These are phyloP conservation scores for Pelargonium australe DNA, from an alignment of 441 rosid genomes.

Conservation along the genomic window DNA sequence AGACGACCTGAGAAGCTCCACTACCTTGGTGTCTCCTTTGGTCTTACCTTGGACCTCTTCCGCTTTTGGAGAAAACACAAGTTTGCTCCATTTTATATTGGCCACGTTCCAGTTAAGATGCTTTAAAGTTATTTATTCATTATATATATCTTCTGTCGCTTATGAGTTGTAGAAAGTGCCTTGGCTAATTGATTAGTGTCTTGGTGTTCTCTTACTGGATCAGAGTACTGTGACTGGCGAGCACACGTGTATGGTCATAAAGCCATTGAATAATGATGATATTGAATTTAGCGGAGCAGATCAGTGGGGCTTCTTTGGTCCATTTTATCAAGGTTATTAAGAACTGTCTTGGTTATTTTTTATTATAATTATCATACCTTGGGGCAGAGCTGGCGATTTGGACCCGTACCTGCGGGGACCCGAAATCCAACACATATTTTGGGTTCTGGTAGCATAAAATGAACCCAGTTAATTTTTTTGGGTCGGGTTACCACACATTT, in stretches of 20 bases:
- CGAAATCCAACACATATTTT: not conserved
- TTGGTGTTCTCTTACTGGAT: constrained; percentile 21
- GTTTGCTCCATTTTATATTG: constrained; percentile 85
- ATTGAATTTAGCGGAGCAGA: constrained; percentile 53
- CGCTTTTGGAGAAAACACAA: constrained; percentile 93
- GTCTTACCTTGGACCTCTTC: constrained; percentile 90
- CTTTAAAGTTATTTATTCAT: not conserved
- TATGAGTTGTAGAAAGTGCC: not conserved
- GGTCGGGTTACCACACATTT: not conserved
- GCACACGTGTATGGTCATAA: constrained; percentile 85
- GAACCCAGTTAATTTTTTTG: not conserved
- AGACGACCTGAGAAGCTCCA: constrained; percentile 85
- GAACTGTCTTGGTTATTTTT: not conserved
- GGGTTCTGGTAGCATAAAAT: no score
- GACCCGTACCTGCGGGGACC: not conserved
- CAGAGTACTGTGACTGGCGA: constrained; percentile 94
- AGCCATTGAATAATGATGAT: constrained; percentile 67
- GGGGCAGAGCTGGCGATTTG: not conserved
- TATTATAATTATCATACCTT: constrained; percentile 9
- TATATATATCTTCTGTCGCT: not conserved
- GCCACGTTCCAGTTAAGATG: constrained; percentile 80
- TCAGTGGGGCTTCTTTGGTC: constrained; percentile 85
- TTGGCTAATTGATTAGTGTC: constrained; percentile 16
- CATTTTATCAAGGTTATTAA: constrained; percentile 67
- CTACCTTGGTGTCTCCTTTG: constrained; percentile 93